Conservation (phyloP, 331 rosid species). For the Erythrophleum ivorense region DNA sequence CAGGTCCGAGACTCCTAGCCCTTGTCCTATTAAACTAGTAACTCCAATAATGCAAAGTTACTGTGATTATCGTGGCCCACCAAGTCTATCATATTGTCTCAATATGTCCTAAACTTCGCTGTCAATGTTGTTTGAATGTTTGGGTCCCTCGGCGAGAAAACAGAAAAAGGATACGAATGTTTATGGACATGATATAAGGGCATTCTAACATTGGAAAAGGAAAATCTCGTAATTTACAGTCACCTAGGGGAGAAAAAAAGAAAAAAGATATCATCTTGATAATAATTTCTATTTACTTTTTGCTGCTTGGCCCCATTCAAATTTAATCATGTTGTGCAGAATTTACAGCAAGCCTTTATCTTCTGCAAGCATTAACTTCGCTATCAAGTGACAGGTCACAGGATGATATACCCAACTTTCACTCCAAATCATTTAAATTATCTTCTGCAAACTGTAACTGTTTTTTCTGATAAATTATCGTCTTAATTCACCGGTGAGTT, state of each 20-base stretch:
- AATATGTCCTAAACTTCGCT: neutral
- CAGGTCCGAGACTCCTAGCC: neutral
- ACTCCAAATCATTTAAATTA: neutral
- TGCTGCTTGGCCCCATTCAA: neutral
- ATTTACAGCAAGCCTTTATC: conserved; percentile 9
- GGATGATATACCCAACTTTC: neutral
- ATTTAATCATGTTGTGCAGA: neutral
- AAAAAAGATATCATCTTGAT: neutral
- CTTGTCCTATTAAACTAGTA: neutral
- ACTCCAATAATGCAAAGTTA: conserved; percentile 14
- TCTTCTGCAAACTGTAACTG: neutral
- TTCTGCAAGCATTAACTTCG: neutral
- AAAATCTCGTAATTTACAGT: neutral
- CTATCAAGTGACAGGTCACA: neutral
- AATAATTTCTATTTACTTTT: neutral
- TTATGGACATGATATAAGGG: neutral
- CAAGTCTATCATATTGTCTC: conserved; percentile 10
- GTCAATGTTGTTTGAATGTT: conserved; percentile 21
- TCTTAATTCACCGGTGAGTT: neutral
- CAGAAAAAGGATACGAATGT: neutral
- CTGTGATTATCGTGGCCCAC: conserved; percentile 11
- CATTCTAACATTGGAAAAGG: conserved; percentile 1
- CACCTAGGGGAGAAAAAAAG: neutral
- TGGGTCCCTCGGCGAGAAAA: neutral
- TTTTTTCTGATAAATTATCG: neutral